Conservation (phyloP, 2,329 filamentous ascomycete genomes). For the Truncatella angustata region DNA sequence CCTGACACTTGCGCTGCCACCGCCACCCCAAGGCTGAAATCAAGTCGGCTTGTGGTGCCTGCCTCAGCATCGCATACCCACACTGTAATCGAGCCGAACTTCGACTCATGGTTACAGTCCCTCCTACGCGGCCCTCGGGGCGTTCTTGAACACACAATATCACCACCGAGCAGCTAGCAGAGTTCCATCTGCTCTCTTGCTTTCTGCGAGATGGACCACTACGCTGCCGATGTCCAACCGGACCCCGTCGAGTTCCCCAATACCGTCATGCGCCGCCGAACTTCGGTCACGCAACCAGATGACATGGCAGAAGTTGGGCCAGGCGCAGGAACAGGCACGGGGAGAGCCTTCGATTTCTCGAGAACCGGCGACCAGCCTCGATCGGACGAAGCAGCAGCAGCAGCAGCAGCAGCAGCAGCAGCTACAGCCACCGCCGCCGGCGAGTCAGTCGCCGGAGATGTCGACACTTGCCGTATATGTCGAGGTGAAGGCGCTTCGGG, state of each 20-base stretch:
- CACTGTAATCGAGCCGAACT: no score
- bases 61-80: not conserved
- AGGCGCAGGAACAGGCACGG: no score
- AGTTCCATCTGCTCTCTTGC: not conserved
- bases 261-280: constrained; percentile 15
- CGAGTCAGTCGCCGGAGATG: constrained; percentile 40
- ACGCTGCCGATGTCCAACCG: constrained; percentile 9
- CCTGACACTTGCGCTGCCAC: no score
- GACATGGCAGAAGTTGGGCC: constrained; percentile 13
- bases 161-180: not conserved
- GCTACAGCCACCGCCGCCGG: not conserved
- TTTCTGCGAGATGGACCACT: constrained; percentile 11
- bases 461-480: constrained; percentile 95
- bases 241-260: constrained; percentile 17
- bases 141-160: not conserved
- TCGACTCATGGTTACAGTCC: not conserved
- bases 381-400: not conserved
- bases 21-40: not conserved
- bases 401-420: not conserved
- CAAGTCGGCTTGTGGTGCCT: not conserved
- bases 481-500: constrained; percentile 78
- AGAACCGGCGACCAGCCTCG: not conserved
- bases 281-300: constrained; percentile 14
- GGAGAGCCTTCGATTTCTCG: no score
- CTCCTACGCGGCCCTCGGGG: constrained; percentile 1